Conservation (phyloP, 805 yeast genomes). For the Diddensiella caesifluorescens region DNA sequence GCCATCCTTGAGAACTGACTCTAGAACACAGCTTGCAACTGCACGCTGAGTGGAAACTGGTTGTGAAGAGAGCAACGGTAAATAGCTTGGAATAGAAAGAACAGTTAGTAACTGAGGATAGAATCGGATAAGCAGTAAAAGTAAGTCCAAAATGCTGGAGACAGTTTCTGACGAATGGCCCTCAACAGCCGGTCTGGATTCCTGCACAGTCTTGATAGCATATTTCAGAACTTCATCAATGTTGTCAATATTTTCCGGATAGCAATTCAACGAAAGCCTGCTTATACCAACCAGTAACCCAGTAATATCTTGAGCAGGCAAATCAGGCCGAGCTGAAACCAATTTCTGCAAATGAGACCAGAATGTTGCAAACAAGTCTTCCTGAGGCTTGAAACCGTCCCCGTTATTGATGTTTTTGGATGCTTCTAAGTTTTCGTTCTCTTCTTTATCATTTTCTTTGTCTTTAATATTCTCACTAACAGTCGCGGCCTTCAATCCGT, state of each 20-base stretch:
- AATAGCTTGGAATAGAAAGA: constrained; percentile 43
- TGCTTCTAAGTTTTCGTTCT: constrained; percentile 9
- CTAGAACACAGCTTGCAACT: constrained; percentile 57
- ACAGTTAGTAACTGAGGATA: constrained; percentile 27
- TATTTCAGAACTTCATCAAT: constrained; percentile 57
- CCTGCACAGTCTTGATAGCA: constrained; percentile 34
- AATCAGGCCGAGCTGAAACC: constrained; percentile 52
- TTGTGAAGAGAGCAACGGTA: constrained; percentile 50
- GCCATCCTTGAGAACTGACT: constrained; percentile 43
- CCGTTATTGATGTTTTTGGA: constrained; percentile 1
- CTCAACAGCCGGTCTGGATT: constrained; percentile 21
- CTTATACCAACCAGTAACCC: constrained; percentile 61
- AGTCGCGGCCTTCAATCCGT: constrained; percentile 6
- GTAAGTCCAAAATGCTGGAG: constrained; percentile 29
- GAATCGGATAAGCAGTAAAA: constrained; percentile 32
- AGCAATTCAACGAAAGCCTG: constrained; percentile 58
- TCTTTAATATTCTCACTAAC: constrained; percentile 4
- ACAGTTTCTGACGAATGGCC: constrained; percentile 26
- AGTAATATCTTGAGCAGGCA: constrained; percentile 63
- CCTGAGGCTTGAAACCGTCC: constrained; percentile 5
- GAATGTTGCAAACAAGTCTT: constrained; percentile 53
- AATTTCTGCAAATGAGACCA: constrained; percentile 59
- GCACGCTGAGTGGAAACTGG: constrained; percentile 47
- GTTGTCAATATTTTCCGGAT: constrained; percentile 55
- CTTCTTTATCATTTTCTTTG: constrained; percentile 8